Base-by-base conservation (phyloP, 1,284 basidiomycete species). In the Thecaphora thlaspeos region DNA sequence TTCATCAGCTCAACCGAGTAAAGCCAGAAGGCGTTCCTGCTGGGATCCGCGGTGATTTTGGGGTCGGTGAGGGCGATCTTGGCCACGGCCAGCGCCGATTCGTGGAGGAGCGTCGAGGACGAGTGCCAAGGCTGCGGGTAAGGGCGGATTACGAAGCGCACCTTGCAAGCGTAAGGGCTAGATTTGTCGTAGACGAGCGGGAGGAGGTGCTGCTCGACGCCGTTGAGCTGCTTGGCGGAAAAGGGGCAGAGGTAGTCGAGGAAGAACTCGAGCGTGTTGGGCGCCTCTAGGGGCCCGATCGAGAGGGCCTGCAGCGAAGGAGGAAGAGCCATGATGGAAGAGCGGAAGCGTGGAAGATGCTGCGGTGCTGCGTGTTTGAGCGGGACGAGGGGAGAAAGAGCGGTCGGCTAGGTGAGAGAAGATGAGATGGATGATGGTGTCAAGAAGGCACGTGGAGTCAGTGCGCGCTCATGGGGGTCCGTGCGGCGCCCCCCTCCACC, bases 241-340 rank as follows among this genome's bases (percentile, higher is more conserved):
- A 84, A 93, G 0, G 91, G 91, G 75, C 59, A 67, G n/a, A 62
- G 55, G 21, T 67, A 67, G 57, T 70, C 64, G 18, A 67, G 37
- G 77, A 89, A 91, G 49, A 92, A 81, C 58, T 94, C 91, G 51
- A 96, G 82, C 2, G 88, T 89, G 73, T 95, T 90, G 0, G 87
- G 86, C 0, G 90, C 84, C 30, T 83, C 78, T 41, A 81, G 78
- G 21, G 76, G 78, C 32, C 92, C 93, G 64, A 93, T 82, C 43
- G 88, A 80, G 43, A 90, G 82, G 47, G 89, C 85, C 23, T 82
- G 81, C 48, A 94, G 84, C 43, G 84, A 84, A 5, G 88, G 88
- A 80, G 88, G 88, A 43, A 94, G 82, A 48, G 91, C 87, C 91
- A 94, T 94, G 43, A n/a, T n/a, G n/a, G n/a, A n/a, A n/a, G n/a